These are phyloP conservation scores for Aquilaria sinensis DNA, from an alignment of 345 rosid genomes.

Conservation along the genomic window DNA sequence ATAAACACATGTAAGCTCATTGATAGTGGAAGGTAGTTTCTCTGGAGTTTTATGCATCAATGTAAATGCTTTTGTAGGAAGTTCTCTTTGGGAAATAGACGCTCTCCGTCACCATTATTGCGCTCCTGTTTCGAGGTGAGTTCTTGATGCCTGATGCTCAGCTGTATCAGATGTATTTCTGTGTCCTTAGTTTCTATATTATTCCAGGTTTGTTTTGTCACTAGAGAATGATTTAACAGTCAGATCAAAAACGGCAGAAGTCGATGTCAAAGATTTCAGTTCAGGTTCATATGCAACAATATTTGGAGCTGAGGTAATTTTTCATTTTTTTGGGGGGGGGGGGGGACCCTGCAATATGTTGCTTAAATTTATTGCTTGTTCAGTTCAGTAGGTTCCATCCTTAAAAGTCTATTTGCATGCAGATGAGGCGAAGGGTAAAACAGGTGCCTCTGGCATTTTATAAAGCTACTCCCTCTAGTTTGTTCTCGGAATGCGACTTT, in stretches of 20 bases:
- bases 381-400: neutral
- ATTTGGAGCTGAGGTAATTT: slow-evolving; percentile 80
- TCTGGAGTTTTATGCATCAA: neutral
- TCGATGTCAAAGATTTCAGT: slow-evolving; percentile 63
- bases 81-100: slow-evolving; percentile 96
- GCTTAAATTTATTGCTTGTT: neutral
- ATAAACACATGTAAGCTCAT: too few relatives aligned
- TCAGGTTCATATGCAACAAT: slow-evolving; percentile 91
- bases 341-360: neutral
- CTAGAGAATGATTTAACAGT: slow-evolving; percentile 87
- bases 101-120: slow-evolving; percentile 84
- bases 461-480: slow-evolving; percentile 44
- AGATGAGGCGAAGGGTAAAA: slow-evolving; percentile 80
- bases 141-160: slow-evolving; percentile 9
- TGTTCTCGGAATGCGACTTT: slow-evolving; percentile 75
- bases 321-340: neutral
- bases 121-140: slow-evolving; percentile 89
- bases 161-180: neutral
- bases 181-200: neutral
- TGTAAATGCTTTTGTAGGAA: slow-evolving; percentile 42
- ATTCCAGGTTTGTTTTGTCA: slow-evolving; percentile 65
- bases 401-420: slow-evolving; percentile 5
- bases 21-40: neutral
- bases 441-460: slow-evolving; percentile 89
- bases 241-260: slow-evolving; percentile 71